Percentiles rank a stretch among this genome's conserved stretches.
These are phyloP conservation scores for Rhamnella rubrinervis DNA, from an alignment of 331 rosid genomes.

Conservation along the genomic window DNA sequence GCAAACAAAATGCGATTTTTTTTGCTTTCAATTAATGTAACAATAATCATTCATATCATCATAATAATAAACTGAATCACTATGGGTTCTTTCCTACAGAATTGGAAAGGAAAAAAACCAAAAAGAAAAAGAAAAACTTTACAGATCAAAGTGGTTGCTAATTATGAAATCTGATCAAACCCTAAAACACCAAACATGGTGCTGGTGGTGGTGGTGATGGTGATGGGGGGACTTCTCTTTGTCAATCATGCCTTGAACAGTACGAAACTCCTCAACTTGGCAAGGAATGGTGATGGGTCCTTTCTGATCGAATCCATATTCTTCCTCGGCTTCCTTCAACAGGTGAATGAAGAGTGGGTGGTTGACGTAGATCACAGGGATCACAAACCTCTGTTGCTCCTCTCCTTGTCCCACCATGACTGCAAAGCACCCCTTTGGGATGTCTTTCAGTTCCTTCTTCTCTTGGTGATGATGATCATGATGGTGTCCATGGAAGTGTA, in stretches of 20 bases:
- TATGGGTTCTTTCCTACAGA: conserved; percentile 1
- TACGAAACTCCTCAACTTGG: conserved; percentile 68
- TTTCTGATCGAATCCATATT: conserved; percentile 75
- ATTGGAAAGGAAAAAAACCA: neutral
- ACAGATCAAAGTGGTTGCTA: neutral
- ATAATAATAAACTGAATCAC: neutral
- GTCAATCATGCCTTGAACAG: conserved; percentile 66
- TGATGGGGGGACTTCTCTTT: conserved; percentile 36
- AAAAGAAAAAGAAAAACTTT: conserved; percentile 1
- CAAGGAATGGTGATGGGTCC: conserved; percentile 93
- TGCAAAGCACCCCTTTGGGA: conserved; percentile 77
- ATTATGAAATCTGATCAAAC: conserved; percentile 30
- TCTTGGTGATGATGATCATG: conserved; percentile 27
- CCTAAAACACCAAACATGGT: conserved; percentile 65
- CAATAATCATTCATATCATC: neutral
- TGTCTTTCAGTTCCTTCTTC: conserved; percentile 39
- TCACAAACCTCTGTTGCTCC: conserved; percentile 70
- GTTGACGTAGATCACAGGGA: conserved; percentile 82
- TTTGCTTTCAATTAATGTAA: neutral
- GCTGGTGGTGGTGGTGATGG: conserved; percentile 18
- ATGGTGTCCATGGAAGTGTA: conserved; percentile 29
- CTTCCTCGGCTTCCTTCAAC: conserved; percentile 81
- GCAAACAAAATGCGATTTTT: neutral
- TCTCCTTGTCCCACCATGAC: conserved; percentile 72
- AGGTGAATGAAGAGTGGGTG: conserved; percentile 78